phyloP scores from a whole-genome alignment of 352 stramenopile genomes.

The Halophytophthora batemanensis region DNA sequence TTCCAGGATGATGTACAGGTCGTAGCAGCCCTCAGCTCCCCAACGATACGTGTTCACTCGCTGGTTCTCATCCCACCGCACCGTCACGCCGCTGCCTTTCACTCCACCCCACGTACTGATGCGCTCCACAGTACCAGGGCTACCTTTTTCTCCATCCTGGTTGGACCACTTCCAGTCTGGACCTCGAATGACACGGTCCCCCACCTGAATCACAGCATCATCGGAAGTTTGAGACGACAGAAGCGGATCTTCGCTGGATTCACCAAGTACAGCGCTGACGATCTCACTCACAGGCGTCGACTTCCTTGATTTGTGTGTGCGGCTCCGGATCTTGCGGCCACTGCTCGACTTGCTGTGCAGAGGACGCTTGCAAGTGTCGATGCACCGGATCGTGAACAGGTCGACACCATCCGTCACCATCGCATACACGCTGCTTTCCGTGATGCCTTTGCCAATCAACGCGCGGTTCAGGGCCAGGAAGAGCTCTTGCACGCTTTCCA shows the following conservation, averaged over 20 bases:
- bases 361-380: constrained; percentile 51
- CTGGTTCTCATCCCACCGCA: constrained; percentile 80
- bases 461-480: constrained; percentile 45
- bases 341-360: constrained; percentile 22
- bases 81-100: constrained; percentile 72
- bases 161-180: constrained; percentile 83
- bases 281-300: constrained; percentile 28
- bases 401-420: constrained; percentile 63
- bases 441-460: constrained; percentile 29
- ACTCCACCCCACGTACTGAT: constrained; percentile 78
- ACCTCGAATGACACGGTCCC: constrained; percentile 65
- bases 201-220: constrained; percentile 38
- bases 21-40: constrained; percentile 74
- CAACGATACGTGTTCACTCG: constrained; percentile 84
- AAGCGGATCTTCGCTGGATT: constrained; percentile 13
- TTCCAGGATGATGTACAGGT: constrained; percentile 70
- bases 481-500: constrained; percentile 50
- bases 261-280: constrained; percentile 19
- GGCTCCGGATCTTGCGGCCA: constrained; percentile 27
- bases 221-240: constrained; percentile 9
- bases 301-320: constrained; percentile 26
- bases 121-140: constrained; percentile 63
- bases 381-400: constrained; percentile 62
- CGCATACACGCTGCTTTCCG: constrained; percentile 64
- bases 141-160: constrained; percentile 67